phyloP scores from a whole-genome alignment of 1,139 yeast genomes.

The Pichia sp. region DNA sequence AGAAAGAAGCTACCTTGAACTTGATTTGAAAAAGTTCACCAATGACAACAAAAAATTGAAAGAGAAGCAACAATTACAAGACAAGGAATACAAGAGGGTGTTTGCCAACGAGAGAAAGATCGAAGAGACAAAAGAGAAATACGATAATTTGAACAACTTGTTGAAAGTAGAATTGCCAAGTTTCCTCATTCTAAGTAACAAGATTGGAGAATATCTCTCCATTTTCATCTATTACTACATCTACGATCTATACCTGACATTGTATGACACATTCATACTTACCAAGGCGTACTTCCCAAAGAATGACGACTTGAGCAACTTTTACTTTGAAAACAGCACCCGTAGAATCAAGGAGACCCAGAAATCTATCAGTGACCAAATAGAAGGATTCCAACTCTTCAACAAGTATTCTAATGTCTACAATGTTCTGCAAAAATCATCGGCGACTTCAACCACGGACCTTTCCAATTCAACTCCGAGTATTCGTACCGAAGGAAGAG shows the following conservation, averaged over 20 bases:
- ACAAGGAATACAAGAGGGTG: constrained; percentile 34
- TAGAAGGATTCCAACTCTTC: constrained; percentile 20
- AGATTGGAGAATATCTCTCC: constrained; percentile 33
- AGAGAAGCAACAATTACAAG: constrained; percentile 12
- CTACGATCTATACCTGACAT: constrained; percentile 34
- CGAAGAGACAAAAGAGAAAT: constrained; percentile 33
- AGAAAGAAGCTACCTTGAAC: constrained; percentile 34
- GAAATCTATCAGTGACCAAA: constrained; percentile 19
- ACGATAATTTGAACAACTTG: constrained; percentile 34
- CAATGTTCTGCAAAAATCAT: background rate
- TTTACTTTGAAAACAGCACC: constrained; percentile 12
- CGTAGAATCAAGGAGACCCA: constrained; percentile 18
- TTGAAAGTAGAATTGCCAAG: constrained; percentile 35
- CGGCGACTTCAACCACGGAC: background rate
- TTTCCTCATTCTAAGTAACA: constrained; percentile 35
- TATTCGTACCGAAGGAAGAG: background rate
- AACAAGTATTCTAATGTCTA: background rate
- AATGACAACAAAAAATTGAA: constrained; percentile 19
- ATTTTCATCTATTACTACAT: constrained; percentile 36
- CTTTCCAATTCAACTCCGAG: background rate
- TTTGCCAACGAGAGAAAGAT: constrained; percentile 37
- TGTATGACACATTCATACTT: constrained; percentile 23
- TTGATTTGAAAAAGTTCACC: constrained; percentile 38
- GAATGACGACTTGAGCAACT: constrained; percentile 15
- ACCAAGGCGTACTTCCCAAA: constrained; percentile 21